phyloP scores from a whole-genome alignment of 192 early-diverging fungal species.

The Cladochytrium replicatum region DNA sequence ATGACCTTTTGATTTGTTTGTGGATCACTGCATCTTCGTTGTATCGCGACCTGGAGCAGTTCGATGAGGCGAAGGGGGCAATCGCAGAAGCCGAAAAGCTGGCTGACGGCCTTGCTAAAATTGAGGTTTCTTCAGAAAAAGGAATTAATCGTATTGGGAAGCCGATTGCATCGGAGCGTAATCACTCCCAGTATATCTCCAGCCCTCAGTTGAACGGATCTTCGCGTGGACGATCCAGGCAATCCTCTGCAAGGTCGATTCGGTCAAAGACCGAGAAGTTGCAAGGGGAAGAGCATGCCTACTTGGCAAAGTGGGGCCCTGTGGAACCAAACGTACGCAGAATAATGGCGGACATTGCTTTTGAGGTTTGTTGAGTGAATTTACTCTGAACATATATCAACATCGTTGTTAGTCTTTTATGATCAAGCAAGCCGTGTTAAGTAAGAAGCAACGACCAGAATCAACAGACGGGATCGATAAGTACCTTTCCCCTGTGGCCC shows the following conservation, averaged over 20 bases:
- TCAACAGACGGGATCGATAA: conserved; percentile 7
- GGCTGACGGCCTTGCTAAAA: conserved; percentile 18
- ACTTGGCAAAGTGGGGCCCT: conserved; percentile 19
- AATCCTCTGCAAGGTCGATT: too few relatives aligned
- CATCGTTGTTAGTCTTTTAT: conserved; percentile 7
- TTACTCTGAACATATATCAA: neutral
- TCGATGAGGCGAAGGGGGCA: conserved; percentile 24
- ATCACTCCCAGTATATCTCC: too few relatives aligned
- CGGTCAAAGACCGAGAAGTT: too few relatives aligned
- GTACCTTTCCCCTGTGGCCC: conserved; percentile 20
- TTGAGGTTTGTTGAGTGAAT: conserved; percentile 28
- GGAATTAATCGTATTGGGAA: neutral
- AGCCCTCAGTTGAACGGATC: too few relatives aligned
- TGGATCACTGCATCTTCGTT: conserved; percentile 32
- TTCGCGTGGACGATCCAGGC: too few relatives aligned
- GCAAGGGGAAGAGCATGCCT: too few relatives aligned
- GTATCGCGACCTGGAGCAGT: conserved; percentile 25
- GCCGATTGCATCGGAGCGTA: too few relatives aligned
- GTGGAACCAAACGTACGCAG: conserved; percentile 22
- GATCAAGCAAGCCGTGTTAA: conserved; percentile 8
- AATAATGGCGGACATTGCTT: conserved; percentile 37
- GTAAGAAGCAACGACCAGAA: conserved; percentile 2
- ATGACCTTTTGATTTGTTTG: conserved; percentile 35
- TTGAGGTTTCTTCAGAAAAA: conserved; percentile 9
- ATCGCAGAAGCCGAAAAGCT: conserved; percentile 36